These are phyloP conservation scores for Phytopythium litorale DNA, from an alignment of 352 stramenopile species.

Conservation along the genomic window DNA sequence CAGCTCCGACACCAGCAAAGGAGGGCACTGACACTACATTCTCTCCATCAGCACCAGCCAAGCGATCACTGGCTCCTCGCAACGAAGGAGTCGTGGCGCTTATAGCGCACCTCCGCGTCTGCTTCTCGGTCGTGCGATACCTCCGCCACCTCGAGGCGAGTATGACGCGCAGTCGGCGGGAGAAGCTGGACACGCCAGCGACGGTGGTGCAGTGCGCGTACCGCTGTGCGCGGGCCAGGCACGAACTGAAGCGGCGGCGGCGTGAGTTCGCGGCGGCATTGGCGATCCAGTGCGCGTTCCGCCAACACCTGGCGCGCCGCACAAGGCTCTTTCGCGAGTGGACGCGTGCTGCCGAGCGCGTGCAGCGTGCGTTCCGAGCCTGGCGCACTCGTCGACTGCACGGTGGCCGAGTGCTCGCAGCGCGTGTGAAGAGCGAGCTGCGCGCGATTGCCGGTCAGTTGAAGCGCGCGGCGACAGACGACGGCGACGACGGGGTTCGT, in stretches of 20 bases:
- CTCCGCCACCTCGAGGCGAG: slow-evolving; percentile 46
- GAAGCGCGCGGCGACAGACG: not conserved
- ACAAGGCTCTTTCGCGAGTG: slow-evolving; percentile 41
- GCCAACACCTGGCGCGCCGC: slow-evolving; percentile 59
- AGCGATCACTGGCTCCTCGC: not conserved
- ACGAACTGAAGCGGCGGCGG: slow-evolving; percentile 20
- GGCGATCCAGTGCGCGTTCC: slow-evolving; percentile 63
- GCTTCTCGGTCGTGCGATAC: slow-evolving; percentile 44
- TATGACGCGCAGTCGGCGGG: slow-evolving; percentile 17
- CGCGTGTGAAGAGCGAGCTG: slow-evolving; percentile 38
- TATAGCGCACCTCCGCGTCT: slow-evolving; percentile 14
- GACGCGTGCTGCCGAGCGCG: slow-evolving; percentile 36
- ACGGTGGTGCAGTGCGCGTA: slow-evolving; percentile 47
- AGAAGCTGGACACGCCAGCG: slow-evolving; percentile 13
- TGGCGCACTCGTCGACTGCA: not conserved
- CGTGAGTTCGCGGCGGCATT: slow-evolving; percentile 31
- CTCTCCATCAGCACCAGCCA: not conserved
- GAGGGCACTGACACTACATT: not conserved
- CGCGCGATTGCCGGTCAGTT: slow-evolving; percentile 29
- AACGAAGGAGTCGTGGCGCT: slow-evolving; percentile 16
- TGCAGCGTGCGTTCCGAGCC: slow-evolving; percentile 62
- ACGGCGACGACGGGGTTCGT: not conserved
- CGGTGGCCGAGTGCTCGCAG: not conserved
- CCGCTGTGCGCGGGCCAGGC: slow-evolving; percentile 23
- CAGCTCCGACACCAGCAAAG: not conserved